These are phyloP conservation scores for Delitschia confertaspora DNA, from an alignment of 495 filamentous ascomycete genomes.

Conservation along the genomic window DNA sequence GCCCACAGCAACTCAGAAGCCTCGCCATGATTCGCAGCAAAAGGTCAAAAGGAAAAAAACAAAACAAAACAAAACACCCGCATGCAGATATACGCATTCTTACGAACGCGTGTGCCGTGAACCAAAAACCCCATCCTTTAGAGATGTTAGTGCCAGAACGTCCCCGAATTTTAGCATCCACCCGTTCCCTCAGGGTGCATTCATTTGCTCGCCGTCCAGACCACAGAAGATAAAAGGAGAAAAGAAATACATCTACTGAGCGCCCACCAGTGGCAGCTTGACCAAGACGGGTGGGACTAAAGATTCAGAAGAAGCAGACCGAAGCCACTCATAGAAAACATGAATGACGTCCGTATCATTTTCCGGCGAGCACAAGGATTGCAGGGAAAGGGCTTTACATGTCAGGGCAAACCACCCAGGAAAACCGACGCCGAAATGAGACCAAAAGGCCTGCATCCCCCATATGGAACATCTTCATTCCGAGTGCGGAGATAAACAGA, in stretches of 20 bases:
- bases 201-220: conserved; percentile 16
- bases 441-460: conserved; percentile 15
- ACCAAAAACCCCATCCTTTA: conserved; percentile 9
- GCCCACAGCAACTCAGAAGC: conserved; percentile 6
- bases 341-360: conserved; percentile 23
- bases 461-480: conserved; percentile 7
- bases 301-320: conserved; percentile 22
- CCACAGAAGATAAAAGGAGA: conserved; percentile 12
- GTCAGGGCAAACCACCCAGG: conserved; percentile 15
- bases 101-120: conserved; percentile 14
- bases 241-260: conserved; percentile 24
- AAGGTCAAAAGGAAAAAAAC: too few relatives aligned
- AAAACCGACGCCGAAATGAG: conserved; percentile 27
- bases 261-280: conserved; percentile 3
- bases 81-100: conserved; percentile 21
- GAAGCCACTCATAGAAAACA: conserved; percentile 19
- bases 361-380: conserved; percentile 22
- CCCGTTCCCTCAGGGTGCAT: conserved; percentile 14
- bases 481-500: conserved; percentile 12
- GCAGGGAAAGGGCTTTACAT: conserved; percentile 20
- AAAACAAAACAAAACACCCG: conserved; percentile 21
- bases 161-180: conserved; percentile 21
- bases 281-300: conserved; percentile 8
- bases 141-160: conserved; percentile 17
- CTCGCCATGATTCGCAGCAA: conserved; percentile 13